Conservation (phyloP, 805 yeast species). For the Barnettozyma californica region DNA sequence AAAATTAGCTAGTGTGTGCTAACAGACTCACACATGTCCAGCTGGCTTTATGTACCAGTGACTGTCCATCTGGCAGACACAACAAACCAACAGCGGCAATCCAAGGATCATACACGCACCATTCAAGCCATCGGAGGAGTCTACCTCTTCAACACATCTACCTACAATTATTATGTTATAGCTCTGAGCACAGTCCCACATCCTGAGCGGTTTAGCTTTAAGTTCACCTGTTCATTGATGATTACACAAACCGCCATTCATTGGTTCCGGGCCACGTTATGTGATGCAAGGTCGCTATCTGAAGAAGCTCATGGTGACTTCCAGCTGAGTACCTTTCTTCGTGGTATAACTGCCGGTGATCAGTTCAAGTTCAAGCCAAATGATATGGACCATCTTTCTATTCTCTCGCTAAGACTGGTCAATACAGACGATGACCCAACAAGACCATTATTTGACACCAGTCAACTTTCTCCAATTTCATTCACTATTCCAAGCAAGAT, state of each 20-base stretch:
- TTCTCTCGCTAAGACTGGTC: conserved; percentile 17
- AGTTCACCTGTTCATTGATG: conserved; percentile 13
- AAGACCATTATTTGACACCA: conserved; percentile 11
- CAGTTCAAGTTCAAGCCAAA: conserved; percentile 20
- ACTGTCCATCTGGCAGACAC: conserved; percentile 20
- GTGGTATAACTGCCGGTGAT: conserved; percentile 8
- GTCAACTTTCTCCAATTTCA: conserved; percentile 9
- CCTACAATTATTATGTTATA: conserved; percentile 15
- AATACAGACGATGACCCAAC: neutral
- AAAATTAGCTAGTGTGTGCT: neutral
- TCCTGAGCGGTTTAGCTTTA: conserved; percentile 13
- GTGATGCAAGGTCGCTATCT: conserved; percentile 3
- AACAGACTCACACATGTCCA: conserved; percentile 2
- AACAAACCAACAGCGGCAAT: neutral
- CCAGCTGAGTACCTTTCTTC: conserved; percentile 4
- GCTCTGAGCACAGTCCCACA: conserved; percentile 13
- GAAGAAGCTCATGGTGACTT: neutral
- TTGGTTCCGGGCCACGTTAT: conserved; percentile 15
- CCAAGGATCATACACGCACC: neutral
- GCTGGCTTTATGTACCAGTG: conserved; percentile 24
- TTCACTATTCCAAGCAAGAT: conserved; percentile 9
- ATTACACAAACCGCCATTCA: conserved; percentile 13
- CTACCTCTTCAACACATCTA: conserved; percentile 12
- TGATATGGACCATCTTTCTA: conserved; percentile 7
- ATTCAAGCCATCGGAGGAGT: conserved; percentile 21